Percentiles rank a stretch among this genome's conserved stretches.
These are phyloP conservation scores for Pythium sukuiense DNA, from an alignment of 352 stramenopile genomes.

Conservation along the genomic window DNA sequence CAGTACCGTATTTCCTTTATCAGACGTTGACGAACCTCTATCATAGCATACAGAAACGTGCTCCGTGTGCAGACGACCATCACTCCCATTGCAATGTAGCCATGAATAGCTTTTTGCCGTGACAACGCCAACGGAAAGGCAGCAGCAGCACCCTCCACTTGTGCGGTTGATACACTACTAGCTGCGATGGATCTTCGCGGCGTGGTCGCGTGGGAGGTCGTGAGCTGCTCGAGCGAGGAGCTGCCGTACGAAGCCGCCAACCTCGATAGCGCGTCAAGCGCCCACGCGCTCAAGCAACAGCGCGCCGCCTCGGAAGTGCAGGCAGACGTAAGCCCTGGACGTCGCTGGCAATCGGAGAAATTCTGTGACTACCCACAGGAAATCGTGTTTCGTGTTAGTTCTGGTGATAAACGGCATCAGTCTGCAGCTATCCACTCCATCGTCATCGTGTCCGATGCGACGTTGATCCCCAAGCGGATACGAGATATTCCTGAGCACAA, in stretches of 20 bases:
- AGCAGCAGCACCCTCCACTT: too few relatives aligned
- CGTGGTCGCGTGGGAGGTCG: slow-evolving; percentile 34
- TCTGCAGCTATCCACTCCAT: slow-evolving; percentile 23
- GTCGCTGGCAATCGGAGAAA: slow-evolving; percentile 49
- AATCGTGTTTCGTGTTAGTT: slow-evolving; percentile 48
- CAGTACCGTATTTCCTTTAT: not conserved
- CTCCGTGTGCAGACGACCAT: slow-evolving; percentile 17
- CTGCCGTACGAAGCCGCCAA: slow-evolving; percentile 22
- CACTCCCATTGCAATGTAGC: not conserved
- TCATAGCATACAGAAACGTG: slow-evolving; percentile 8
- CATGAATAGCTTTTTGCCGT: not conserved
- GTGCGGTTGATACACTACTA: not conserved
- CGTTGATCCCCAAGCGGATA: slow-evolving; percentile 41
- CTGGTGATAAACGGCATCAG: slow-evolving; percentile 16
- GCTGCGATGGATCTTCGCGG: slow-evolving; percentile 10
- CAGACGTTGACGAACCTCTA: not conserved
- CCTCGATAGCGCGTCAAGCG: slow-evolving; percentile 13
- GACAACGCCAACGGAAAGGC: too few relatives aligned
- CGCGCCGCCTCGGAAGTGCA: not conserved
- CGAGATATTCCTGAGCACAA: slow-evolving; percentile 40
- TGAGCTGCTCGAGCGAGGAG: slow-evolving; percentile 44
- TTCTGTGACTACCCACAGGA: slow-evolving; percentile 68
- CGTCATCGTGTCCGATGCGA: slow-evolving; percentile 13
- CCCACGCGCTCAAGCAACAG: not conserved
- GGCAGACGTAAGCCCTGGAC: not conserved